Evolutionary conservation across 768 basidiomycete genomes (phyloP), one percentile per base, ranked within the genome.

Genomic region (Clitopilus passeckerianus): DNA sequence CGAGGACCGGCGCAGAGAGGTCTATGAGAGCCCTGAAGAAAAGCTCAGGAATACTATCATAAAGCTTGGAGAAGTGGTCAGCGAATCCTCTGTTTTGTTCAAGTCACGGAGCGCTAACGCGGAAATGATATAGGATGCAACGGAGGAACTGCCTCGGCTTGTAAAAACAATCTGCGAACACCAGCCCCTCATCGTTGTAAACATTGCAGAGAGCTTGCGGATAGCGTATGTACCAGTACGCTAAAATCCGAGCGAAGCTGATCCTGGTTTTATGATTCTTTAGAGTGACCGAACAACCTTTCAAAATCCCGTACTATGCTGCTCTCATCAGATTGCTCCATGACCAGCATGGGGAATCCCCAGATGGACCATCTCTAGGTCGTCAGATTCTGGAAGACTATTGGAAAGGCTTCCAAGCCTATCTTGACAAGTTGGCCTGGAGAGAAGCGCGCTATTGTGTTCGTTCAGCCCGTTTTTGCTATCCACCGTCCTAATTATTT

Each of bases 201-300:
- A 77, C 15, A 71, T 93, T 34, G 83, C 90, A 0, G 91, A 93
- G 64, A 86, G 87, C 8, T 81, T 93, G 70, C 86, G 90, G 50
- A 76, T 87, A 70, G 88, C 82, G 92, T 90, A 63, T 16, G 80
- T 69, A 43, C 56, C 33, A 41, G n/a, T 5, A 12, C 20, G 14
- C 54, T 20, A 15, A 30, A 37, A 59, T 60, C 60, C 20, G 8
- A 3, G 8, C 5, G 23, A 23, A 18, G n/a, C 16, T 33, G 41
- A 41, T 61, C 5, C 61, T 10, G 5, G 12, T 35, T 12, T 46
- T 27, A 44, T 63, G 34, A n/a, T 41, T 7, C 30, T 6, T 5
- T 67, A 94, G 92, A 54, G 85, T 93, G 56, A 93, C 89, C 0
- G 93, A 98, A 73, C 90, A 97, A 66, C 95, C 95, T 0, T 95